Evolutionary conservation across 768 basidiomycete genomes (phyloP).

Genomic region (Lenzites betulinus): DNA sequence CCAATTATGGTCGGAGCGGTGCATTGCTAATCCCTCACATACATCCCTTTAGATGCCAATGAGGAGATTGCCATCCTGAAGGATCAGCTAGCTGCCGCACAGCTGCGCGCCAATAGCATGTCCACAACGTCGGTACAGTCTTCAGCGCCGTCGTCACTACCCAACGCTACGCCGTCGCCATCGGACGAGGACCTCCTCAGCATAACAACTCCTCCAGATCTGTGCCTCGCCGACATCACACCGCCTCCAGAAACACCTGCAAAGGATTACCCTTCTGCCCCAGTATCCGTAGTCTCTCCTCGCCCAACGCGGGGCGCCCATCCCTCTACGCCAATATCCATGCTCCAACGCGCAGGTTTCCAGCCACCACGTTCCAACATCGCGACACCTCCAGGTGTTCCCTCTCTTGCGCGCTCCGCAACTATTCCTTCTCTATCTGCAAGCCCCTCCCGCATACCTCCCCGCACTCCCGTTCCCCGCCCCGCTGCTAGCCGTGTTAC

Average conservation of each 20-base stretch:
- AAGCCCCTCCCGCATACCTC: conserved; percentile 42
- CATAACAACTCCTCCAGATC: conserved; percentile 59
- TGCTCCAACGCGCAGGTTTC: conserved; percentile 54
- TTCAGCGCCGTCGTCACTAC: conserved; percentile 33
- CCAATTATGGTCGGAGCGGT: background rate
- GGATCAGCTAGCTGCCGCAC: conserved; percentile 61
- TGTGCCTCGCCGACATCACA: conserved; percentile 59
- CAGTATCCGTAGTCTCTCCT: conserved; percentile 10
- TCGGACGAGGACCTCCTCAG: conserved; percentile 61
- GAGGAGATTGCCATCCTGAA: conserved; percentile 82
- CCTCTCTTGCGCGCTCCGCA: conserved; percentile 57
- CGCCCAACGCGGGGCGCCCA: conserved; percentile 11
- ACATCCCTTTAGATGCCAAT: conserved; percentile 63
- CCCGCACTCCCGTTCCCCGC: conserved; percentile 34
- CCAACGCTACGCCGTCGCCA: conserved; percentile 34
- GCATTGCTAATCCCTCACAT: background rate
- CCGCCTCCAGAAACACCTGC: conserved; percentile 44
- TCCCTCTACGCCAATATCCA: conserved; percentile 10
- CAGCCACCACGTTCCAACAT: conserved; percentile 41
- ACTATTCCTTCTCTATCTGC: conserved; percentile 55
- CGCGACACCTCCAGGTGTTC: conserved; percentile 41
- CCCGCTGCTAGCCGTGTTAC: conserved; percentile 41
- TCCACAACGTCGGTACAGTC: conserved; percentile 28
- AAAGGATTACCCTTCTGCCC: conserved; percentile 21
- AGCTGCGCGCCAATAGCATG: conserved; percentile 26